Percentiles rank a stretch among this genome's conserved stretches.
Conservation (phyloP, 1,284 basidiomycete species). For the Psilocybe mexicana region DNA sequence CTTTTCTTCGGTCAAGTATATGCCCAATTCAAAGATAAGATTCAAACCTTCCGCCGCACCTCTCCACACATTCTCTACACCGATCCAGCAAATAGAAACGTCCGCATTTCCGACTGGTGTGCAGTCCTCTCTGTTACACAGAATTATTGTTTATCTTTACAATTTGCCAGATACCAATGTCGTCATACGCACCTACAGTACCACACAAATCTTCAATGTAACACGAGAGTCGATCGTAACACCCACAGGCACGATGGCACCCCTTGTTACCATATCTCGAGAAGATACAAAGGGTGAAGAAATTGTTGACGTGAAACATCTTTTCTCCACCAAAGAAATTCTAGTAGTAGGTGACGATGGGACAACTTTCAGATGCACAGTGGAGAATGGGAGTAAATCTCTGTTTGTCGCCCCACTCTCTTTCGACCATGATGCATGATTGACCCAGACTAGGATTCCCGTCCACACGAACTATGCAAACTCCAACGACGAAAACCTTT, state of each 20-base stretch:
- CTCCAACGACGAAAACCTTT: constrained; percentile 18
- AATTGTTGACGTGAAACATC: constrained; percentile 44
- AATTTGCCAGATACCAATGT: constrained; percentile 31
- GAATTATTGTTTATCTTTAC: not conserved
- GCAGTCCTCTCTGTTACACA: not conserved
- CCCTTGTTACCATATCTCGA: constrained; percentile 37
- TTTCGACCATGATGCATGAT: not conserved
- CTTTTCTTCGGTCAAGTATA: constrained; percentile 44
- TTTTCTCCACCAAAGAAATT: constrained; percentile 3
- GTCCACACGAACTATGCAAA: not conserved
- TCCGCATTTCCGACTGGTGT: constrained; percentile 20
- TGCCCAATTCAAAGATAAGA: constrained; percentile 27
- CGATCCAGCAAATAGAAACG: constrained; percentile 50
- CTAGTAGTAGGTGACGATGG: constrained; percentile 19
- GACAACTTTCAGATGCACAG: constrained; percentile 16
- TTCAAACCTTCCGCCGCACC: constrained; percentile 46
- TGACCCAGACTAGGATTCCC: not conserved
- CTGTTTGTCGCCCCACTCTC: constrained; percentile 9
- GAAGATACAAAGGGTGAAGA: constrained; percentile 41
- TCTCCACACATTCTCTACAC: constrained; percentile 52
- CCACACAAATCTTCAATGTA: constrained; percentile 30
- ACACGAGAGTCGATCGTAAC: not conserved
- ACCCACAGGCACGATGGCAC: constrained; percentile 13
- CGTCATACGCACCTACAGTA: constrained; percentile 40
- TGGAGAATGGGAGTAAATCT: constrained; percentile 12